Percentiles rank a stretch among this genome's conserved stretches.
Conservation (phyloP, 2,329 filamentous ascomycete genomes). For the Cyphellophora attinorum region DNA sequence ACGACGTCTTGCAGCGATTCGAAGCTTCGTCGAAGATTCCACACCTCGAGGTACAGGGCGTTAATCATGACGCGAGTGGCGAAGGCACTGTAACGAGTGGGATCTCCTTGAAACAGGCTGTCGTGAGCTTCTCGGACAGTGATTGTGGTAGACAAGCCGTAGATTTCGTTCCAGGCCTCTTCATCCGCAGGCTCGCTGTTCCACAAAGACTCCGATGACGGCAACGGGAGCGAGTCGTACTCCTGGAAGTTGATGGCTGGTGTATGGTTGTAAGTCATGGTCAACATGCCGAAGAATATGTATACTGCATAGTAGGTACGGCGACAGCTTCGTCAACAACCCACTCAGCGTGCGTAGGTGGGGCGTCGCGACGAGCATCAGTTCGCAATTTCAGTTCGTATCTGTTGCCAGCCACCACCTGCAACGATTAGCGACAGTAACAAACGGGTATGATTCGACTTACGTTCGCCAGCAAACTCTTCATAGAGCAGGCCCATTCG, state of each 20-base stretch:
- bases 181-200: slow-evolving; percentile 74
- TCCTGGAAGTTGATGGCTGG: slow-evolving; percentile 98
- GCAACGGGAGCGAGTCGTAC: slow-evolving; percentile 85
- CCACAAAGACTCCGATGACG: slow-evolving; percentile 90
- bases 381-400: slow-evolving; percentile 92
- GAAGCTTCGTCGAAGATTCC: slow-evolving; percentile 98
- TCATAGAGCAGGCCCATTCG: slow-evolving; percentile 98
- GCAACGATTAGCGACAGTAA: slow-evolving; percentile 16
- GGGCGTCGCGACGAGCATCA: slow-evolving; percentile 68
- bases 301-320: slow-evolving; percentile 98
- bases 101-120: slow-evolving; percentile 88
- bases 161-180: slow-evolving; percentile 70
- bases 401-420: slow-evolving; percentile 92
- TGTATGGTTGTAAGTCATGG: slow-evolving; percentile 94
- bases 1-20: slow-evolving; percentile 95
- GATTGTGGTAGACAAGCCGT: slow-evolving; percentile 60
- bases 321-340: slow-evolving; percentile 90
- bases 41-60: slow-evolving; percentile 92
- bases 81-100: slow-evolving; percentile 87
- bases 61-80: slow-evolving; percentile 98
- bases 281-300: slow-evolving; percentile 95
- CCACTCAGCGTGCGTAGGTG: slow-evolving; percentile 80
- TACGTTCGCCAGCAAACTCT: slow-evolving; percentile 84
- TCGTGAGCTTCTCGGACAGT: slow-evolving; percentile 93
- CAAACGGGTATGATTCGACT: slow-evolving; percentile 12